phyloP scores from a whole-genome alignment of 495 filamentous ascomycete genomes.

The Aspergillus heteromorphus region DNA sequence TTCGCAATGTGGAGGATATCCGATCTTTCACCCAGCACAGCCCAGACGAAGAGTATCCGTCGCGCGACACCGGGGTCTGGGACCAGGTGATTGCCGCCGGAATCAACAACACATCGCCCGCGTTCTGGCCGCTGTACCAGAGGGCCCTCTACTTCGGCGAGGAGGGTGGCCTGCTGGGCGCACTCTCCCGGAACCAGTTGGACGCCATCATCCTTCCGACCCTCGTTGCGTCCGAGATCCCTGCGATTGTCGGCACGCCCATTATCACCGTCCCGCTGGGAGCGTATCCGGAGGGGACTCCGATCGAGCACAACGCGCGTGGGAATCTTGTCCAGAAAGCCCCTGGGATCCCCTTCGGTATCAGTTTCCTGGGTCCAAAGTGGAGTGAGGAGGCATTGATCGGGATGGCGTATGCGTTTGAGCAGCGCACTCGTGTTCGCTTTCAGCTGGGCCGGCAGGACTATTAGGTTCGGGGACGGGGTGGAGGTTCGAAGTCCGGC shows the following conservation, averaged over 20 bases:
- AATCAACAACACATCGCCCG: conserved; percentile 34
- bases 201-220: conserved; percentile 51
- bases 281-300: conserved; percentile 40
- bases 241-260: conserved; percentile 46
- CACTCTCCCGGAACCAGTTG: conserved; percentile 39
- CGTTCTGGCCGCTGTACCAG: conserved; percentile 41
- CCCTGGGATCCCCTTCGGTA: conserved; percentile 52
- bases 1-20: conserved; percentile 36
- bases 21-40: conserved; percentile 40
- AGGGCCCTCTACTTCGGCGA: conserved; percentile 40
- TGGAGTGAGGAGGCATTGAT: conserved; percentile 57
- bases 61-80: conserved; percentile 45
- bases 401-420: conserved; percentile 63
- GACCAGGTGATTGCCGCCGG: conserved; percentile 34
- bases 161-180: conserved; percentile 45
- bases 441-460: conserved; percentile 42
- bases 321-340: conserved; percentile 37
- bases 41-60: conserved; percentile 42
- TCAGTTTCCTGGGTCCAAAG: conserved; percentile 52
- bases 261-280: conserved; percentile 51
- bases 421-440: conserved; percentile 55
- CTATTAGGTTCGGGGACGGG: conserved; percentile 41
- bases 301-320: conserved; percentile 31
- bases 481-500: not conserved
- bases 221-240: conserved; percentile 31